These are phyloP conservation scores for Torulaspora pretoriensis DNA, from an alignment of 1,139 yeast genomes.

Conservation along the genomic window DNA sequence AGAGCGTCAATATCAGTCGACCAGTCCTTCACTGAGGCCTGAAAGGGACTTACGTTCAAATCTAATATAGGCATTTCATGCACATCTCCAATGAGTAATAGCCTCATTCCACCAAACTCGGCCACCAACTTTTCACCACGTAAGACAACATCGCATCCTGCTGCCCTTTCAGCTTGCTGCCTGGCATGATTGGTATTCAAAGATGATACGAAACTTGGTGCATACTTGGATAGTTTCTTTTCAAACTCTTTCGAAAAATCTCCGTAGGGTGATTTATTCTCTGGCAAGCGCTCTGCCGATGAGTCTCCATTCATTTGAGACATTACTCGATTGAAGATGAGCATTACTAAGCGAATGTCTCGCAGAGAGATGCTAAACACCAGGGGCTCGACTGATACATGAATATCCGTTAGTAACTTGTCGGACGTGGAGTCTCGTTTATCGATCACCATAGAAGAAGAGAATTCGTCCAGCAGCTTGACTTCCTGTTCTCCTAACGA, in stretches of 20 bases:
- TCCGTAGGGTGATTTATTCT: conserved; percentile 35
- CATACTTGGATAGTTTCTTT: conserved; percentile 54
- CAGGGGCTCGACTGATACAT: conserved; percentile 74
- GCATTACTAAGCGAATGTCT: conserved; percentile 77
- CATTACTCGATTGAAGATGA: conserved; percentile 68
- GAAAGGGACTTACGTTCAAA: conserved; percentile 71
- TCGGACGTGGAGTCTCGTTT: conserved; percentile 58
- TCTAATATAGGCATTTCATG: conserved; percentile 92
- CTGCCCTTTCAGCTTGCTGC: conserved; percentile 15
- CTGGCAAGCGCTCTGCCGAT: conserved; percentile 29
- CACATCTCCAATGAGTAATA: conserved; percentile 87
- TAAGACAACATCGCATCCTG: conserved; percentile 42
- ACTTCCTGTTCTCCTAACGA: conserved; percentile 54
- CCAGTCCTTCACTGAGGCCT: conserved; percentile 77
- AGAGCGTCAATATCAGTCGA: conserved; percentile 78
- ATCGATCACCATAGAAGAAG: conserved; percentile 71
- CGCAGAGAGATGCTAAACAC: conserved; percentile 77
- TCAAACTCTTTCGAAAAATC: conserved; percentile 61
- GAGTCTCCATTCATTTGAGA: conserved; percentile 40
- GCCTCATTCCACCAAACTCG: conserved; percentile 73
- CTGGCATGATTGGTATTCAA: conserved; percentile 33
- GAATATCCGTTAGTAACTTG: conserved; percentile 57
- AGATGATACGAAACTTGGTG: conserved; percentile 57
- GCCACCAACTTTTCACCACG: conserved; percentile 71
- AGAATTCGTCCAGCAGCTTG: conserved; percentile 84